phyloP scores from a whole-genome alignment of 2,329 filamentous ascomycete genomes.

The Chrysoporthe austroafricana region DNA sequence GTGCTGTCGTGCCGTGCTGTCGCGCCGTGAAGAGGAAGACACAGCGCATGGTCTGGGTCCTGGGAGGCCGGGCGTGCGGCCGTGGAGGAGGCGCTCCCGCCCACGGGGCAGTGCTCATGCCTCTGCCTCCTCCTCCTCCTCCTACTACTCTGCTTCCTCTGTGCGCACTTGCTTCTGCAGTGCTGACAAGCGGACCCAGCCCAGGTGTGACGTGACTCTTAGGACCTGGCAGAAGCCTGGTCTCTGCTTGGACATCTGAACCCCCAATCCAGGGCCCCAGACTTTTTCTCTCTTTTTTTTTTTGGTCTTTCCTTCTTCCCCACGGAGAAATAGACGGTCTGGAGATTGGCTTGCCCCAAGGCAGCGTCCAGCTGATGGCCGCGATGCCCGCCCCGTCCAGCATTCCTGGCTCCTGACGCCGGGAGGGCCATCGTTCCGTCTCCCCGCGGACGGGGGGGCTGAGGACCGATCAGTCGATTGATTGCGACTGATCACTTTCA shows the following conservation, averaged over 20 bases:
- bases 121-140: background rate
- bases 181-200: background rate
- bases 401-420: background rate
- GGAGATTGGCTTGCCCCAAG: background rate
- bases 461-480: slow-evolving; percentile 7
- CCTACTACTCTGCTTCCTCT: background rate
- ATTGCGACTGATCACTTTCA: background rate
- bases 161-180: background rate
- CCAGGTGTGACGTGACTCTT: slow-evolving; percentile 12
- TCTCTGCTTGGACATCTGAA: background rate
- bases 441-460: slow-evolving; percentile 4
- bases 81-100: background rate
- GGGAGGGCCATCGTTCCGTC: background rate
- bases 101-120: background rate
- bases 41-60: background rate
- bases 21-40: background rate
- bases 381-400: background rate
- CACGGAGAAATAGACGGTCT: background rate
- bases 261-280: background rate
- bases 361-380: background rate
- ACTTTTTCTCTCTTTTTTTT: background rate
- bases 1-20: no score
- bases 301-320: background rate
- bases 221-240: background rate
- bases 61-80: background rate